A percentile compares a stretch with the other conserved stretches of the same genome.
These are phyloP conservation scores for Plasmodium sp. DNA, from an alignment of 169 alveolate species.

Conservation along the genomic window DNA sequence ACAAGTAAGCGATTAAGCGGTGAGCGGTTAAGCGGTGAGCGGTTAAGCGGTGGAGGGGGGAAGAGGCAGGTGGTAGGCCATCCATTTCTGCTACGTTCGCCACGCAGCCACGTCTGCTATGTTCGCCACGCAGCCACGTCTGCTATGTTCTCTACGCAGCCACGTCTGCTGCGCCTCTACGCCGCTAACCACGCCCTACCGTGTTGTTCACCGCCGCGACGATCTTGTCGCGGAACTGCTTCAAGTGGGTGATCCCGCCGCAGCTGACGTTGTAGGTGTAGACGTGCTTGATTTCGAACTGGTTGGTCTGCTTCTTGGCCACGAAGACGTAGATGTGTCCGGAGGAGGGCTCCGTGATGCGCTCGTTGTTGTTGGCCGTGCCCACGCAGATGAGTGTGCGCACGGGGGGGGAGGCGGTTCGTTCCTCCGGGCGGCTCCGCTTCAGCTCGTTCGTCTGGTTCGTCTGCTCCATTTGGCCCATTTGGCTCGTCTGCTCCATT, in stretches of 20 bases:
- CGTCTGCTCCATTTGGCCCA: neutral
- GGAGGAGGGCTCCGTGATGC: constrained; percentile 41
- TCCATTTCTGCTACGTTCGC: neutral
- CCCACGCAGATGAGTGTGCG: constrained; percentile 48
- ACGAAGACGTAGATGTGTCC: constrained; percentile 45
- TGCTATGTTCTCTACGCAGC: neutral
- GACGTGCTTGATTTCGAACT: constrained; percentile 61
- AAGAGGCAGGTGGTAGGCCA: neutral
- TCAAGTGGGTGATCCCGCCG: constrained; percentile 49
- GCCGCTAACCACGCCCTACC: too few relatives aligned
- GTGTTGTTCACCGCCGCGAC: constrained; percentile 39
- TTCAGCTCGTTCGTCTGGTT: neutral
- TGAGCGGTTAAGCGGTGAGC: neutral
- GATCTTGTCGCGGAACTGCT: constrained; percentile 22
- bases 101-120: neutral
- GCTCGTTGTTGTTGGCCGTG: constrained; percentile 45
- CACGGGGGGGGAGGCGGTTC: neutral
- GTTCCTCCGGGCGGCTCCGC: neutral
- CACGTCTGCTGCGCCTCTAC: neutral
- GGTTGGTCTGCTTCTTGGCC: constrained; percentile 42
- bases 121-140: neutral
- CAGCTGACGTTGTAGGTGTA: constrained; percentile 47
- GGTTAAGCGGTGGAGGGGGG: neutral
- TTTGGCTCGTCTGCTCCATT: neutral
- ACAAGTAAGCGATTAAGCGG: too few relatives aligned